Percentiles rank a stretch among this genome's conserved stretches.
These are phyloP conservation scores for Russula ochroleuca DNA, from an alignment of 768 basidiomycete genomes.

Conservation along the genomic window DNA sequence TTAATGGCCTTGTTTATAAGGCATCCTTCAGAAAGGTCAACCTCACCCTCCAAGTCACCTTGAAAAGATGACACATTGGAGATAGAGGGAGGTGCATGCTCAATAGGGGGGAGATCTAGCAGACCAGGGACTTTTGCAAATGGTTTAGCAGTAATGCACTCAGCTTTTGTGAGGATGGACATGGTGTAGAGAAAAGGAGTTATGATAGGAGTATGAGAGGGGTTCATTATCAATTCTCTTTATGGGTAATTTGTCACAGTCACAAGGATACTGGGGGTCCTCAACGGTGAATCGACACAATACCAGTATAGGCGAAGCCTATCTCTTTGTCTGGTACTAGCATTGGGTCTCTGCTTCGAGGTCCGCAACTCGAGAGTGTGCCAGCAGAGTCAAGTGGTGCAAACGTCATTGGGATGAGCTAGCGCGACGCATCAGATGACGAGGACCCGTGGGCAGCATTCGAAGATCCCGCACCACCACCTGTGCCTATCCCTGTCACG, in stretches of 20 bases:
- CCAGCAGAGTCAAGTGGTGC: constrained; percentile 30
- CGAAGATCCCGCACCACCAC: constrained; percentile 19
- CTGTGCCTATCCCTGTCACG: constrained; percentile 20
- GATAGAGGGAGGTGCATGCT: neutral
- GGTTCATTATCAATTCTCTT: no score
- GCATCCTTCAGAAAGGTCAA: neutral
- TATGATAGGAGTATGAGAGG: no score
- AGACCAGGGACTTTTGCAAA: neutral
- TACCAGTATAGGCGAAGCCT: no score
- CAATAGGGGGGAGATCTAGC: no score
- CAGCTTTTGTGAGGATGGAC: neutral
- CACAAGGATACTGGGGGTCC: no score
- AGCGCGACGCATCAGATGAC: constrained; percentile 21
- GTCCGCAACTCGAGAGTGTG: constrained; percentile 37
- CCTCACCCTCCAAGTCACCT: no score
- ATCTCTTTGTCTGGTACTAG: no score
- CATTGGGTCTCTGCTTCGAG: no score
- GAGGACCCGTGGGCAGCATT: constrained; percentile 29
- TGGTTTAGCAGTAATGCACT: neutral
- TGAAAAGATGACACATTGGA: no score
- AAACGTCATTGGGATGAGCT: constrained; percentile 31
- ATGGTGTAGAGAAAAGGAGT: no score
- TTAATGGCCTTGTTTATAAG: neutral
- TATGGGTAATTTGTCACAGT: no score
- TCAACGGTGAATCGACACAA: no score